Evolutionary conservation across 768 basidiomycete species (phyloP), one percentile per base, ranked within the genome.

Genomic region (Suillus plorans): DNA sequence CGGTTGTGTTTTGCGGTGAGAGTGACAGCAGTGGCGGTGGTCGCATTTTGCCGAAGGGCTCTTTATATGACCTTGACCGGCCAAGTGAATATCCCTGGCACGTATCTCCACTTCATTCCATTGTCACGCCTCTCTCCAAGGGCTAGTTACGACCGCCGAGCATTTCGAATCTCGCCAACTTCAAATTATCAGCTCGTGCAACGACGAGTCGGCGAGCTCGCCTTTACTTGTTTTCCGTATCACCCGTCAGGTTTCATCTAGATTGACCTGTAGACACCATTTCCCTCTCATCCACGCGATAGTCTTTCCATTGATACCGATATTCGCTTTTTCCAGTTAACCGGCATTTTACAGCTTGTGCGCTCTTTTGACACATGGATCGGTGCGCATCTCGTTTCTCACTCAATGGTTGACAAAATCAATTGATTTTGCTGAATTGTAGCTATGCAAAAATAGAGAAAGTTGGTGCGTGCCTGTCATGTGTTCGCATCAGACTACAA

Each of bases 401-500:
- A 25, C 56, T n/a, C 56, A 37, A 62, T 66, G 25, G n/a, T 60
- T 34, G 55, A 63, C 36, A 31, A 37, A 50, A 63, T 69, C 73
- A 62, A 78, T 65, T 34, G 49, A n/a, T 45, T 53, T 56, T 53
- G 57, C 58, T 64, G 62, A 73, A 79, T 66, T 75, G 75, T 66
- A 97, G 97, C 72, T 98, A 98, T 79, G 90, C 93, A 68, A 97
- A 96, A 85, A 88, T 98, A 70, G 96, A 98, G 82, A 98, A 98
- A 89, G 87, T 98, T 72, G 96, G 96, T 97, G 80, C 81, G 93
- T 89, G 70, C 69, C 69, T 62, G 56, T 61, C 31, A 20, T 63
- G 62, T 66, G 64, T 62, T 66, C 57, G 53, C 63, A 58, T 47
- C 39, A 60, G 57, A 34, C 63, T 52, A 42, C 62, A 28, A 69